phyloP scores from a whole-genome alignment of 306 rosid genomes.

The Vigna radiata region DNA sequence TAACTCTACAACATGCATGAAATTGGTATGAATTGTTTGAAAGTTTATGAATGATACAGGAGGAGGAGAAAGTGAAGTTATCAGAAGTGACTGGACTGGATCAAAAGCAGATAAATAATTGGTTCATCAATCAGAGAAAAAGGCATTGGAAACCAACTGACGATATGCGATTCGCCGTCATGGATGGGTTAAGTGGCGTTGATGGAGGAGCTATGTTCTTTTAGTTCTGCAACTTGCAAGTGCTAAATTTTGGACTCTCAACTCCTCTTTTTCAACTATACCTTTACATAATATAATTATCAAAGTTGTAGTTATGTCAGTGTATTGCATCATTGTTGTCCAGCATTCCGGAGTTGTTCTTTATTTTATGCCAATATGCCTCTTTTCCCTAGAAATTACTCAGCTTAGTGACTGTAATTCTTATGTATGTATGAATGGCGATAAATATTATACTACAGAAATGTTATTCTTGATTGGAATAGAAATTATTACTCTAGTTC shows the following conservation, averaged over 20 bases:
- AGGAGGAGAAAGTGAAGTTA: slow-evolving; percentile 68
- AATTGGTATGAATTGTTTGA: background rate
- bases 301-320: background rate
- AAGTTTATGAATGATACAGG: slow-evolving; percentile 47
- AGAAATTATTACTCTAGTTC: too few species aligned
- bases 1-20: background rate
- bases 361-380: too few species aligned
- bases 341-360: background rate
- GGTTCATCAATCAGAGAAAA: slow-evolving; percentile 87
- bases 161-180: slow-evolving; percentile 58
- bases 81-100: slow-evolving; percentile 66
- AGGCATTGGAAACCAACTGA: slow-evolving; percentile 86
- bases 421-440: too few species aligned
- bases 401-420: too few species aligned
- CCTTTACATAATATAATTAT: background rate
- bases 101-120: slow-evolving; percentile 80
- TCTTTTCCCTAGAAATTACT: too few species aligned
- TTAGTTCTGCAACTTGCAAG: background rate
- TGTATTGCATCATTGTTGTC: background rate
- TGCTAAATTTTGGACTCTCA: background rate
- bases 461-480: too few species aligned
- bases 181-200: slow-evolving; percentile 46
- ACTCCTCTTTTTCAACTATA: background rate
- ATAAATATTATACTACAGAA: too few species aligned
- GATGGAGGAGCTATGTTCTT: slow-evolving; percentile 26